Conservation (phyloP, 2,329 filamentous ascomycete genomes). For the Xylaria sp. region DNA sequence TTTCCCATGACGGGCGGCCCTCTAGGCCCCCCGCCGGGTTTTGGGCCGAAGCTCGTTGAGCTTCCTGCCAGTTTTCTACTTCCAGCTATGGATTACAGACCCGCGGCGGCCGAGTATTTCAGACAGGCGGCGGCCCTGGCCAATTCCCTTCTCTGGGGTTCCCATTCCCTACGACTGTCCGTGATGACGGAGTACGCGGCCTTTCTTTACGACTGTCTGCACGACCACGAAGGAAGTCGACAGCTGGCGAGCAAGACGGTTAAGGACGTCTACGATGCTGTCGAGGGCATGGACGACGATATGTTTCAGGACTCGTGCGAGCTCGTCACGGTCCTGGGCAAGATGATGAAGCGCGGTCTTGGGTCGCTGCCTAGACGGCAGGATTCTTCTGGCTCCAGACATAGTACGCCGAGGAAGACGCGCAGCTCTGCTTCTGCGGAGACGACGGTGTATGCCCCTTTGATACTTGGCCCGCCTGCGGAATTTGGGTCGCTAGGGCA, state of each 20-base stretch:
- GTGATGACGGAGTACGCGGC: conserved; percentile 89
- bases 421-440: conserved; percentile 12
- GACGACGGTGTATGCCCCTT: background rate
- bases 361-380: conserved; percentile 25
- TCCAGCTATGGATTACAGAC: conserved; percentile 73
- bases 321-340: conserved; percentile 77
- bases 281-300: conserved; percentile 89
- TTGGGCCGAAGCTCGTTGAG: conserved; percentile 37
- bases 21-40: conserved; percentile 52
- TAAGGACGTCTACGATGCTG: conserved; percentile 82
- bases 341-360: conserved; percentile 77
- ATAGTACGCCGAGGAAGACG: too few relatives aligned
- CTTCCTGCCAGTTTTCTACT: conserved; percentile 69
- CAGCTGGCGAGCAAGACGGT: conserved; percentile 77
- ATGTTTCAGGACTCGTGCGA: conserved; percentile 91
- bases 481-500: too few relatives aligned
- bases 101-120: conserved; percentile 76
- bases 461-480: too few relatives aligned
- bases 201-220: conserved; percentile 88
- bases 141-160: conserved; percentile 72
- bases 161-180: conserved; percentile 81
- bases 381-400: too few relatives aligned
- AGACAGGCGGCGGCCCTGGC: conserved; percentile 69
- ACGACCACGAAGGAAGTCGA: conserved; percentile 71
- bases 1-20: conserved; percentile 54